A percentile compares a stretch with the other conserved stretches of the same genome.
These are phyloP conservation scores for Dillenia turbinata DNA, from an alignment of 164 flowering plant species.

Conservation along the genomic window DNA sequence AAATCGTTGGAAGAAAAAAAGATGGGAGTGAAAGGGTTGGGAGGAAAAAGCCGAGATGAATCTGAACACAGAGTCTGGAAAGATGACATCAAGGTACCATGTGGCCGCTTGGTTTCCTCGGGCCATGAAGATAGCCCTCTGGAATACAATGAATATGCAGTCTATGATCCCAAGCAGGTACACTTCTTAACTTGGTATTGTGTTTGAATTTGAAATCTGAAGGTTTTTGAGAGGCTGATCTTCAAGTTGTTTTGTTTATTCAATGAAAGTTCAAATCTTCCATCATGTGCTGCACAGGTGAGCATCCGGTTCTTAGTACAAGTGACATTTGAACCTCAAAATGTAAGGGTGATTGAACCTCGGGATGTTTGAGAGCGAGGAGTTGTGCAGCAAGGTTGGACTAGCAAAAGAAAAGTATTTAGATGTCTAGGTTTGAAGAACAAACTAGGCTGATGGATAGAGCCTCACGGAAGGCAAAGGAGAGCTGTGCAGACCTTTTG, in stretches of 20 bases:
- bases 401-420: no score
- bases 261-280: background rate
- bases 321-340: constrained; percentile 44
- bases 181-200: no score
- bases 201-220: no score
- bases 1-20: constrained; percentile 59
- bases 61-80: constrained; percentile 59
- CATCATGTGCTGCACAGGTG: constrained; percentile 26
- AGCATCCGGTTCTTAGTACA: constrained; percentile 66
- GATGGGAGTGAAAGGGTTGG: constrained; percentile 58
- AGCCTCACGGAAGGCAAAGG: no score
- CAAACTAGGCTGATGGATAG: no score
- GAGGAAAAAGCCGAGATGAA: constrained; percentile 67
- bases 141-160: constrained; percentile 76
- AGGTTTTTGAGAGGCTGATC: background rate
- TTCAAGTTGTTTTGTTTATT: background rate
- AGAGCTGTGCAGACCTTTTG: no score
- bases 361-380: no score
- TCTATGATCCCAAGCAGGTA: constrained; percentile 82
- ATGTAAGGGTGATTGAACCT: no score
- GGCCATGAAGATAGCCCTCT: constrained; percentile 58
- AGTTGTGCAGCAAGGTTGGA: no score
- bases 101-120: constrained; percentile 56
- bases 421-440: no score
- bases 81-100: constrained; percentile 73